Evolutionary conservation across 2,329 filamentous ascomycete genomes (phyloP).

Genomic region (Aspergillus japonicus): DNA sequence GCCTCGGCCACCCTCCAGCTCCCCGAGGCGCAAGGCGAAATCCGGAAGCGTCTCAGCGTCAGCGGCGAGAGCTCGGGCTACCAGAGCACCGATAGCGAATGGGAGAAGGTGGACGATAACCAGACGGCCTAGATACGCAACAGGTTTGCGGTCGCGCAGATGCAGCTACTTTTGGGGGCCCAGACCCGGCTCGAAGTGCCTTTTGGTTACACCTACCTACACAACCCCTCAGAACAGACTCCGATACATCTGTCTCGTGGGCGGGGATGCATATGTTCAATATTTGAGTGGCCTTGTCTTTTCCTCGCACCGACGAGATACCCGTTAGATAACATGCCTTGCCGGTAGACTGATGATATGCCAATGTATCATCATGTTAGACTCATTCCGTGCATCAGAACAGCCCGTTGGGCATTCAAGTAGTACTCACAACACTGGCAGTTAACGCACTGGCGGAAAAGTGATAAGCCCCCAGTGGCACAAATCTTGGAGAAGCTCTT

Average conservation of each 20-base stretch:
- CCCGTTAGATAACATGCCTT: conserved; percentile 14
- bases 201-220: neutral
- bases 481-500: neutral
- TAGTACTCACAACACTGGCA: neutral
- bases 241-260: neutral
- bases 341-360: neutral
- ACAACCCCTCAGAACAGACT: neutral
- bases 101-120: conserved; percentile 78
- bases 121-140: conserved; percentile 10
- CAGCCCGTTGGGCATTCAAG: neutral
- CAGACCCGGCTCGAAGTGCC: neutral
- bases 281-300: conserved; percentile 6
- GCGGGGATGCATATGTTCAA: conserved; percentile 4
- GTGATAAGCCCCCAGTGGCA: neutral
- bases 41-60: conserved; percentile 48
- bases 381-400: neutral
- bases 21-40: conserved; percentile 37
- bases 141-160: neutral
- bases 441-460: neutral
- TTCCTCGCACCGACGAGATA: conserved; percentile 11
- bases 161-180: neutral
- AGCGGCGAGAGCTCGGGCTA: conserved; percentile 55
- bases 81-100: conserved; percentile 87
- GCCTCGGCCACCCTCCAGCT: conserved; percentile 49
- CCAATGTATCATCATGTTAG: neutral